Evolutionary conservation across 2,329 filamentous ascomycete genomes (phyloP), one percentile per base, ranked within the genome.

Genomic region (Aspergillus sp.): DNA sequence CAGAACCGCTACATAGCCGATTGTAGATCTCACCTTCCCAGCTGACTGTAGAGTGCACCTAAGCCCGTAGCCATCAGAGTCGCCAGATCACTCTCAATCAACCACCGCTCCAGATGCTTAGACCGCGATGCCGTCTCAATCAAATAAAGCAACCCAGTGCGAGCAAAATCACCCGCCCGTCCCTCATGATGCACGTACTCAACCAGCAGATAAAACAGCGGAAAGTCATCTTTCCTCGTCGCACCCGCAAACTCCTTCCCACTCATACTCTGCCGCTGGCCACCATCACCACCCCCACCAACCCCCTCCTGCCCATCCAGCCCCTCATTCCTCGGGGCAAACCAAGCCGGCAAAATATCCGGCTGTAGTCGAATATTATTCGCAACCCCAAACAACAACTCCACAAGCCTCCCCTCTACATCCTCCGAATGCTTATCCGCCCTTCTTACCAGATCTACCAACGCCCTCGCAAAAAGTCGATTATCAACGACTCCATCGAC

Each of bases 141-240:
- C 50, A 98, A 88, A 69, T 98, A 98, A 6, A 98, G 77, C 52
- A 98, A 68, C 0, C 93, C 93, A 0, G 93, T 98, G 49, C 93
- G 79, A 2, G 93, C 91, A 74, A 98, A 98, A 68, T 98, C 93
- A 10, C 93, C 93, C 15, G 94, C 86, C 48, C 91, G 85, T 38
- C 93, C 93, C 64, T 96, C 91, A 56, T 95, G 86, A 62, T 98
- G 91, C 46, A 98, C 94, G 64, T 95, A 95, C 65, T 98, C 90
- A 64, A 98, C 88, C 55, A 98, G 75, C 37, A 97, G 80, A 65
- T 97, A 97, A 70, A 96, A 97, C 1, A 98, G 72, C 0, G 93
- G 93, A 56, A 98, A 98, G 62, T 97, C 91, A 56, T 90, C 87
- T 65, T 90, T 86, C 62, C 94, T 86, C 5, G 88, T 93, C 44